Evolutionary conservation across 352 stramenopile genomes (phyloP).

Genomic region (Pythium phragmitis): DNA sequence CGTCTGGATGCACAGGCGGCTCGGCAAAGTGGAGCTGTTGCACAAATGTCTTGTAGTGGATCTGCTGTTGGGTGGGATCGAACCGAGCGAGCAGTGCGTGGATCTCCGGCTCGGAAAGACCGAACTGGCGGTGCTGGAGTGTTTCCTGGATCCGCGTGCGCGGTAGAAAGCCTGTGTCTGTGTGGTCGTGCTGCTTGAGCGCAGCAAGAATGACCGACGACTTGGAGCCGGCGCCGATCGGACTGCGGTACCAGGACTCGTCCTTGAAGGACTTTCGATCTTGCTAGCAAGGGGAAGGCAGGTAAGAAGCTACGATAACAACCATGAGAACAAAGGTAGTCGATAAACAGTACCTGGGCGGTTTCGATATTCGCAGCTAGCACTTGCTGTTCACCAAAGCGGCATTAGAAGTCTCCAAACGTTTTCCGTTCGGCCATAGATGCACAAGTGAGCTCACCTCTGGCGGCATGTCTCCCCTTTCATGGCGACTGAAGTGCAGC

Average conservation of each 20-base stretch:
- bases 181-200: slow-evolving; percentile 40
- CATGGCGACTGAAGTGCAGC: not conserved
- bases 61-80: slow-evolving; percentile 26
- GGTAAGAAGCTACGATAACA: not conserved
- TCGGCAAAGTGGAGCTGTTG: slow-evolving; percentile 35
- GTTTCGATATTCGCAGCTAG: slow-evolving; percentile 22
- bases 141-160: slow-evolving; percentile 33
- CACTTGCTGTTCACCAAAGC: not conserved
- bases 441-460: not conserved
- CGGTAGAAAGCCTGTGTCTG: slow-evolving; percentile 36
- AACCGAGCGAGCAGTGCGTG: slow-evolving; percentile 36
- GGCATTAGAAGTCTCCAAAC: not conserved
- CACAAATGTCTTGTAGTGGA: slow-evolving; percentile 52
- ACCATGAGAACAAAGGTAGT: not conserved
- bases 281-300: not conserved
- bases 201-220: slow-evolving; percentile 44
- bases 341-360: slow-evolving; percentile 12
- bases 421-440: not conserved
- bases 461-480: not conserved
- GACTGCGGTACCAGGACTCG: slow-evolving; percentile 54
- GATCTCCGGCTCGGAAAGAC: slow-evolving; percentile 35
- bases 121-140: slow-evolving; percentile 39
- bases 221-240: slow-evolving; percentile 45
- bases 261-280: slow-evolving; percentile 60
- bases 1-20: slow-evolving; percentile 2